Evolutionary conservation across 805 yeast genomes (phyloP).

Genomic region (Pichia cabralensis): DNA sequence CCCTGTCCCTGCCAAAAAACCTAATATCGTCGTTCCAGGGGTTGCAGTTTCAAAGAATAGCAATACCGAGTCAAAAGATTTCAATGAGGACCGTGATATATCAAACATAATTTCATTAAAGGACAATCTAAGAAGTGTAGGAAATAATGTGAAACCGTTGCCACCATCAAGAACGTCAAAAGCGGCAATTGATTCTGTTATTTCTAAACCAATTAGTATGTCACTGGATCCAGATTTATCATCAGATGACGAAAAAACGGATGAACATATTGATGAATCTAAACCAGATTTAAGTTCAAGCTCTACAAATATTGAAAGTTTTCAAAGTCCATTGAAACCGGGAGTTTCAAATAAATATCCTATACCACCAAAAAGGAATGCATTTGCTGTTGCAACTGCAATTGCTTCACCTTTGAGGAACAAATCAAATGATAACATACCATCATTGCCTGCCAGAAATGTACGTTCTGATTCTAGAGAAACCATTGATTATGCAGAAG

Average conservation of each 20-base stretch:
- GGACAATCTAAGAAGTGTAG: conserved; percentile 11
- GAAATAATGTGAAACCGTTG: too few species aligned
- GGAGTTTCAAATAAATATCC: conserved; percentile 1
- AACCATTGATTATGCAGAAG: conserved; percentile 8
- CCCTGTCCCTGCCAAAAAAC: conserved; percentile 19
- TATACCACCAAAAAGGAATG: conserved; percentile 7
- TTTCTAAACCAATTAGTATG: conserved; percentile 7
- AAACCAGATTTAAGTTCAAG: too few species aligned
- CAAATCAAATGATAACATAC: neutral
- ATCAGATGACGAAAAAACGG: conserved; percentile 1
- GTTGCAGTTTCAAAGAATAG: neutral
- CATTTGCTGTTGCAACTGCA: neutral
- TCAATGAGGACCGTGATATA: conserved; percentile 4
- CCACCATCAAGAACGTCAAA: too few species aligned
- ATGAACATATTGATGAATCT: too few species aligned
- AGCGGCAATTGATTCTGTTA: conserved; percentile 1
- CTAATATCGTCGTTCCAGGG: conserved; percentile 3
- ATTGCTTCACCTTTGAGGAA: conserved; percentile 1
- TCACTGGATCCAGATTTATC: conserved; percentile 2
- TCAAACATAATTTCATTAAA: conserved; percentile 10
- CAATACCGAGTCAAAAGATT: too few species aligned
- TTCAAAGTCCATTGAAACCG: conserved; percentile 3
- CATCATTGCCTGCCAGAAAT: neutral
- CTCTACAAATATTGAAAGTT: too few species aligned
- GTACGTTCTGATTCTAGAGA: too few species aligned